phyloP scores from a whole-genome alignment of 805 yeast species.

The Huiozyma sinensis region DNA sequence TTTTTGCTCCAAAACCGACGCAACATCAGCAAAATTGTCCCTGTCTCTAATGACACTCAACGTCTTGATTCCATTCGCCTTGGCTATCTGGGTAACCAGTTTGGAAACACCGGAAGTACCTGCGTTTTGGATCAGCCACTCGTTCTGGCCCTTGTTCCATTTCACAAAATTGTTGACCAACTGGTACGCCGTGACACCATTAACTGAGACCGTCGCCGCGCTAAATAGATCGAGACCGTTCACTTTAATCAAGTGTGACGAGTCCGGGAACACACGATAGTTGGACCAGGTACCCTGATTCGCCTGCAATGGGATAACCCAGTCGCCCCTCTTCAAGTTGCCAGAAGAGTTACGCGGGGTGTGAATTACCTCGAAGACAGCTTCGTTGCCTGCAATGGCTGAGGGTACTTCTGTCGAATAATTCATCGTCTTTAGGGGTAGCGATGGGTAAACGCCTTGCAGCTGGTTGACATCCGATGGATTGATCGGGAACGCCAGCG shows the following conservation, averaged over 20 bases:
- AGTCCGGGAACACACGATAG: constrained; percentile 51
- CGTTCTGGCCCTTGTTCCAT: constrained; percentile 29
- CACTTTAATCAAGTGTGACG: constrained; percentile 45
- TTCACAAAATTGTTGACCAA: constrained; percentile 59
- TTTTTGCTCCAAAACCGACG: constrained; percentile 38
- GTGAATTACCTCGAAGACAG: constrained; percentile 73
- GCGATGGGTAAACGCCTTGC: constrained; percentile 78
- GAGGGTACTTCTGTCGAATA: constrained; percentile 53
- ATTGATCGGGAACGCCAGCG: constrained; percentile 76
- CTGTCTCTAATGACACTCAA: constrained; percentile 83
- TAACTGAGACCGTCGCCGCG: constrained; percentile 86
- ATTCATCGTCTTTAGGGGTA: constrained; percentile 43
- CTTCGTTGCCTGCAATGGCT: constrained; percentile 92
- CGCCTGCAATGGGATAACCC: constrained; percentile 71
- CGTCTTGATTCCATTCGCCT: constrained; percentile 67
- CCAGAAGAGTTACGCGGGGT: constrained; percentile 35
- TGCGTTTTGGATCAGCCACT: constrained; percentile 94
- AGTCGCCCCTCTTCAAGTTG: constrained; percentile 51
- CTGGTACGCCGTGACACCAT: constrained; percentile 87
- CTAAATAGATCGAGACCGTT: constrained; percentile 40
- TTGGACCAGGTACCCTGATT: constrained; percentile 89
- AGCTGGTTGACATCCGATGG: constrained; percentile 83
- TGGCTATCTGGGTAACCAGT: constrained; percentile 80
- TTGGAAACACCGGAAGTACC: constrained; percentile 94
- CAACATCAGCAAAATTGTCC: constrained; percentile 56